Conservation (phyloP, 306 rosid genomes). For the Acacia acuminata region DNA sequence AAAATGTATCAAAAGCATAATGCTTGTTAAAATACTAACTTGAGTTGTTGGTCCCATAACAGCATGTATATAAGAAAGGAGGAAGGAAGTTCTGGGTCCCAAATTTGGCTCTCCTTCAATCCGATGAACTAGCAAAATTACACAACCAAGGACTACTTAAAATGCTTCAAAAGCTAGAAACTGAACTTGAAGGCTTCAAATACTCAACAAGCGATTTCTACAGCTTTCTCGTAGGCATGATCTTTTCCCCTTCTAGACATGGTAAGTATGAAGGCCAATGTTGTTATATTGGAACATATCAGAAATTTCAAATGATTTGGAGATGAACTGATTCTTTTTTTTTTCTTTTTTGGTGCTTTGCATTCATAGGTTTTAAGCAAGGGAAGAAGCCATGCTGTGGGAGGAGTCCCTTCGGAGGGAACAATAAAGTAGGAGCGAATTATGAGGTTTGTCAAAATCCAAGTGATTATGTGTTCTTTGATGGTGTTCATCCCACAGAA, state of each 20-base stretch:
- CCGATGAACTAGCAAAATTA: constrained; percentile 25
- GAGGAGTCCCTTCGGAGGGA: background rate
- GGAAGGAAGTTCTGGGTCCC: background rate
- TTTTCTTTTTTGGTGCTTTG: too few species aligned
- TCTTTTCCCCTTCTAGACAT: constrained; percentile 44
- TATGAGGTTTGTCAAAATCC: background rate
- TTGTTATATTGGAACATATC: background rate
- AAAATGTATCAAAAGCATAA: too few species aligned
- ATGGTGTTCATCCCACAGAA: background rate
- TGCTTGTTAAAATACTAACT: too few species aligned
- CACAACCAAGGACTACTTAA: constrained; percentile 47
- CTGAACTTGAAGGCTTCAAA: constrained; percentile 49
- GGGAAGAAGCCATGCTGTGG: background rate
- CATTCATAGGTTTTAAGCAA: background rate
- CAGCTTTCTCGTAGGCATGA: constrained; percentile 33
- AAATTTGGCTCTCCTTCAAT: constrained; percentile 32
- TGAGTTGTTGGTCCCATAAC: background rate
- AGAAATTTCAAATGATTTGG: too few species aligned
- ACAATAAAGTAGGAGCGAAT: background rate
- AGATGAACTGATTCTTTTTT: background rate
- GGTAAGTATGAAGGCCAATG: constrained; percentile 29
- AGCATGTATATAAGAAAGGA: background rate
- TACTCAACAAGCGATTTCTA: constrained; percentile 45
- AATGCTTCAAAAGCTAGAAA: constrained; percentile 34
- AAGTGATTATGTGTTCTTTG: background rate